Base-by-base conservation (phyloP, 805 yeast genomes). In the Naumovozyma castellii region DNA sequence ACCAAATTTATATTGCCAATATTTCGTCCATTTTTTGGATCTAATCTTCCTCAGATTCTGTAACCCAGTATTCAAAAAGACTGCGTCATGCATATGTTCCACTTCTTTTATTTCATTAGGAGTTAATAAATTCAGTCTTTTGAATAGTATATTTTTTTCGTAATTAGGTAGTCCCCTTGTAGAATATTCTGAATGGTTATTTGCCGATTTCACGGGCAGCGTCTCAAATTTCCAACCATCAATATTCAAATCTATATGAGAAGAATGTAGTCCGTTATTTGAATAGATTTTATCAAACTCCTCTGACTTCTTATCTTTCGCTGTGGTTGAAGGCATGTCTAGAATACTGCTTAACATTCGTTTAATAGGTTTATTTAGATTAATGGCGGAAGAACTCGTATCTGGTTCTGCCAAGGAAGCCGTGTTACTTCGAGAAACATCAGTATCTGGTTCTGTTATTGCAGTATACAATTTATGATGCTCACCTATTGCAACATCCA, bases 81-180 rank as follows among this genome's bases (percentile, higher is more conserved):
- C 71, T 6, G 68, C 59, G 32, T 75, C 74, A 43, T 74, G 79
- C 5, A 65, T 45, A 45, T 70, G 69, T 45, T 73, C 78, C 27
- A 73, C 51, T 44, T 71, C 74, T 41, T 59, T 67, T 17, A 73
- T 56, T 22, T 66, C 49, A 57, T 45, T 65, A 51, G 55, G 57
- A 33, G 59, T 56, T 51, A 54, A 57, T 54, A 37, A 40, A 39
- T 38, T 54, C 43, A 40, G 60, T 49, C 61, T 65, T 51, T 42
- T 52, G 43, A 40, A 47, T 35, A 39, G 56, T 37, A 15, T 51
- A 33, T 44, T 49, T 28, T 54, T 57, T 19, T 63, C 54, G 46
- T 65, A 73, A 30, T 58, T 62, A 0, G 76, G 75, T 27, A 73
- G 50, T 0, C 78, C 78, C 47, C 57, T 67, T 2, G 29, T 14